These are phyloP conservation scores for Sclerotinia nivalis DNA, from an alignment of 2,329 filamentous ascomycete genomes.

Conservation along the genomic window DNA sequence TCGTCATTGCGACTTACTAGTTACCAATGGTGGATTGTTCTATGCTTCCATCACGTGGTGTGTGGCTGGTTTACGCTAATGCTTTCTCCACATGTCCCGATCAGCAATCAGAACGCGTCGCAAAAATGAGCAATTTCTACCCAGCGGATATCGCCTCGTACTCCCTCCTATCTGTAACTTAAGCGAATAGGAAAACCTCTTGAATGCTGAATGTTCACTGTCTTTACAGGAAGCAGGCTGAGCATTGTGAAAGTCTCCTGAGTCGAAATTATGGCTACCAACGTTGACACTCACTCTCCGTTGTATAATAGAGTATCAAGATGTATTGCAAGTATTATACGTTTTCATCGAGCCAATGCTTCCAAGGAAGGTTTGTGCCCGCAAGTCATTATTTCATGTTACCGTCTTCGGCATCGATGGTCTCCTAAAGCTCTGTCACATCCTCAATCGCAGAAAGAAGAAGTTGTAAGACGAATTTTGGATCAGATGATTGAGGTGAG, in stretches of 20 bases:
- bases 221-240: neutral
- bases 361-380: slow-evolving; percentile 23
- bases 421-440: slow-evolving; percentile 8
- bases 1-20: neutral
- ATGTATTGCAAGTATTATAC: slow-evolving; percentile 21
- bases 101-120: neutral
- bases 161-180: neutral
- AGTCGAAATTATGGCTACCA: neutral
- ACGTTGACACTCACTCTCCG: neutral
- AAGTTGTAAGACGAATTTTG: slow-evolving; percentile 13
- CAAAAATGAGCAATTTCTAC: neutral
- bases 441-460: slow-evolving; percentile 17
- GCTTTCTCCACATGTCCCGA: neutral
- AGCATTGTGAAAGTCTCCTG: neutral
- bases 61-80: neutral
- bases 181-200: neutral
- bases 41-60: neutral
- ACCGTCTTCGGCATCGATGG: slow-evolving; percentile 16
- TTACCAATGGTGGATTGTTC: too few relatives aligned
- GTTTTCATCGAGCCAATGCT: slow-evolving; percentile 19
- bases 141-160: neutral
- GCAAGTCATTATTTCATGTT: slow-evolving; percentile 22
- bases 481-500: slow-evolving; percentile 23
- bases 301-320: slow-evolving; percentile 18
- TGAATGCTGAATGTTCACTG: neutral